phyloP scores from a whole-genome alignment of 352 stramenopile species.

The Globisporangium middletonii region DNA sequence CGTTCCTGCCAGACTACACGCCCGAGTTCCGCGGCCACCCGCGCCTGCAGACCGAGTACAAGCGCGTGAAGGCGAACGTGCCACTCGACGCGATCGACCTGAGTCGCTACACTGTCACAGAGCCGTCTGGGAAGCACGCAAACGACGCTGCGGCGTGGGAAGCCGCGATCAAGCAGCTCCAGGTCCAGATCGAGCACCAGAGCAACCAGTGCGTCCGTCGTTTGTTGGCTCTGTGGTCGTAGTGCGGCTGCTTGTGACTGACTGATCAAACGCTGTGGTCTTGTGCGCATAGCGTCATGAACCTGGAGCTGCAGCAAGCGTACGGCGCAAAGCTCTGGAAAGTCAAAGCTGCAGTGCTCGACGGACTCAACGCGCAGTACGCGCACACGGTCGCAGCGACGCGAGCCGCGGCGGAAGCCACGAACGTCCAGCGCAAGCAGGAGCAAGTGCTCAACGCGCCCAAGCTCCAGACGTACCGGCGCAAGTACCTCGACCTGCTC shows the following conservation, averaged over 20 bases:
- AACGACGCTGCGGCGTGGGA: conserved; percentile 50
- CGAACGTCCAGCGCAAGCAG: conserved; percentile 64
- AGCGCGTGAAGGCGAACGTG: conserved; percentile 60
- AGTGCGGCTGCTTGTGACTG: too few species aligned
- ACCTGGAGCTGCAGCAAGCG: conserved; percentile 69
- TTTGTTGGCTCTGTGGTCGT: background rate
- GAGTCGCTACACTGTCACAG: conserved; percentile 57
- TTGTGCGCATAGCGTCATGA: conserved; percentile 53
- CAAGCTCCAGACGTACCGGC: conserved; percentile 53
- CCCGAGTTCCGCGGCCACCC: conserved; percentile 45
- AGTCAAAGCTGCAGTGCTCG: conserved; percentile 47
- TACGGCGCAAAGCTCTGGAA: conserved; percentile 72
- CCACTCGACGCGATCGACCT: conserved; percentile 66
- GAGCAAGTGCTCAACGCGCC: conserved; percentile 56
- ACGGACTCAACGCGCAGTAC: conserved; percentile 59
- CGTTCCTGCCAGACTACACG: conserved; percentile 50
- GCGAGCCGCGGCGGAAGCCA: conserved; percentile 31
- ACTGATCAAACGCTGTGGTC: too few species aligned
- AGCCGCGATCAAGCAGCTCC: conserved; percentile 35
- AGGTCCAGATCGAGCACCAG: conserved; percentile 55
- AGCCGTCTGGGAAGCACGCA: conserved; percentile 31
- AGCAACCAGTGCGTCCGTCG: conserved; percentile 32
- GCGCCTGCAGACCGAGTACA: conserved; percentile 63
- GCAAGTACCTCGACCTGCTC: conserved; percentile 55
- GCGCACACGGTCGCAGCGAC: conserved; percentile 30